These are phyloP conservation scores for Vigna radiata DNA, from an alignment of 306 rosid species.

Conservation along the genomic window DNA sequence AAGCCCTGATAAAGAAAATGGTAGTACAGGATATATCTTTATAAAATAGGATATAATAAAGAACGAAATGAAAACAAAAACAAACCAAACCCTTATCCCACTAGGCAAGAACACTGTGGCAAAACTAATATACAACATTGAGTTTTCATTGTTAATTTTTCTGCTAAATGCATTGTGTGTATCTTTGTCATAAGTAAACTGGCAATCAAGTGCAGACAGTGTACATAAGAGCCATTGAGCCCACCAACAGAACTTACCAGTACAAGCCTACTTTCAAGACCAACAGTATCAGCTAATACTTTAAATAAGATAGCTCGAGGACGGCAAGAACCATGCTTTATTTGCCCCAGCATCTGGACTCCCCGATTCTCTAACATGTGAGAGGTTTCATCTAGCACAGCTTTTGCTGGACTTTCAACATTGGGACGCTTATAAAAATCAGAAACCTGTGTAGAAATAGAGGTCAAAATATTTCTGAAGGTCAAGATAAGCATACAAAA, in stretches of 20 bases:
- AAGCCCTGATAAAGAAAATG: conserved; percentile 72
- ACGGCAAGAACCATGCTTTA: conserved; percentile 92
- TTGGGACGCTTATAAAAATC: conserved; percentile 86
- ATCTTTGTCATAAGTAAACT: conserved; percentile 2
- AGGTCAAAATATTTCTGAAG: conserved; percentile 10
- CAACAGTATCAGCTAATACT: conserved; percentile 94
- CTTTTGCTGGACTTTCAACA: conserved; percentile 95
- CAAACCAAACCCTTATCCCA: conserved; percentile 35
- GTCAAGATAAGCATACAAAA: conserved; percentile 21
- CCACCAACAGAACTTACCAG: conserved; percentile 76
- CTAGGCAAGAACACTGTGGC: conserved; percentile 22
- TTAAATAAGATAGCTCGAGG: conserved; percentile 95
- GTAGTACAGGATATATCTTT: conserved; percentile 37
- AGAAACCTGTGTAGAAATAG: conserved; percentile 69
- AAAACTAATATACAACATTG: conserved; percentile 34
- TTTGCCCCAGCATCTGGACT: conserved; percentile 91
- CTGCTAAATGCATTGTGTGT: conserved; percentile 5
- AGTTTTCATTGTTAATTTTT: conserved; percentile 27
- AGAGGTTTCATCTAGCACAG: conserved; percentile 75
- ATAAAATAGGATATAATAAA: conserved; percentile 29
- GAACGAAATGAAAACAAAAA: conserved; percentile 38
- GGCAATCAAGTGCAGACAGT: conserved; percentile 5
- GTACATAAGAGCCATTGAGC: conserved; percentile 11
- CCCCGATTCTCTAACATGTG: conserved; percentile 89
- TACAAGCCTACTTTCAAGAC: conserved; percentile 89